Percentiles rank a stretch among this genome's conserved stretches.
phyloP scores from a whole-genome alignment of 164 flowering plant species.

The Nymphaea thermarum region DNA sequence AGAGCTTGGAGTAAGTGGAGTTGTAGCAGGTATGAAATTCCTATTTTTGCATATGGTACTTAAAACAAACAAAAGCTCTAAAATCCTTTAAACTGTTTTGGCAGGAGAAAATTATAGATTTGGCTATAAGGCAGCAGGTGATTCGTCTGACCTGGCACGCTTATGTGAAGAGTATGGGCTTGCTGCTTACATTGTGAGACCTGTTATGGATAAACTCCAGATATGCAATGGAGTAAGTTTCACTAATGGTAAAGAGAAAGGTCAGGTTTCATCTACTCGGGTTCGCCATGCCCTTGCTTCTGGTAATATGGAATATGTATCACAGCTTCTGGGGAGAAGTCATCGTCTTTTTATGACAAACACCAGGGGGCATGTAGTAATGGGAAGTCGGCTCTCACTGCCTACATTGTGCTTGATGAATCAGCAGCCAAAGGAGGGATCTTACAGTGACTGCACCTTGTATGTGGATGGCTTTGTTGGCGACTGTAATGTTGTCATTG shows the following conservation, averaged over 20 bases:
- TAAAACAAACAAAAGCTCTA: no score
- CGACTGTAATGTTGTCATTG: slow-evolving; percentile 51
- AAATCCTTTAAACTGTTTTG: slow-evolving; percentile 6
- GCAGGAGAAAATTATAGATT: slow-evolving; percentile 89
- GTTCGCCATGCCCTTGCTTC: slow-evolving; percentile 72
- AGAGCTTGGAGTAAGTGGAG: slow-evolving; percentile 78
- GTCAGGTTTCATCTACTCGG: slow-evolving; percentile 93
- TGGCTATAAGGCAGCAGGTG: slow-evolving; percentile 92
- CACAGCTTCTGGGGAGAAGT: slow-evolving; percentile 72
- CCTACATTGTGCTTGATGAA: slow-evolving; percentile 54
- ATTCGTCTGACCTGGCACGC: slow-evolving; percentile 58
- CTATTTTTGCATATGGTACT: background rate
- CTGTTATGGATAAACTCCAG: slow-evolving; percentile 81
- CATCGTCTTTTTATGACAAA: slow-evolving; percentile 57
- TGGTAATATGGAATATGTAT: slow-evolving; percentile 76
- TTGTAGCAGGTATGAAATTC: slow-evolving; percentile 75
- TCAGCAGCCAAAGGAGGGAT: slow-evolving; percentile 75
- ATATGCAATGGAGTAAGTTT: slow-evolving; percentile 5
- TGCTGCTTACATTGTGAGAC: slow-evolving; percentile 56
- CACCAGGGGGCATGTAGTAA: slow-evolving; percentile 10
- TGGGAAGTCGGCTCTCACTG: slow-evolving; percentile 26
- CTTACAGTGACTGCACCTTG: slow-evolving; percentile 47
- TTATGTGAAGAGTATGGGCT: slow-evolving; percentile 67
- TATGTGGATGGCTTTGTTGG: slow-evolving; percentile 22
- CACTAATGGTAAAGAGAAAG: slow-evolving; percentile 44